A percentile compares a stretch with the other conserved stretches of the same genome.
These are phyloP conservation scores for Penicillium canariense DNA, from an alignment of 495 filamentous ascomycete genomes.

Conservation along the genomic window DNA sequence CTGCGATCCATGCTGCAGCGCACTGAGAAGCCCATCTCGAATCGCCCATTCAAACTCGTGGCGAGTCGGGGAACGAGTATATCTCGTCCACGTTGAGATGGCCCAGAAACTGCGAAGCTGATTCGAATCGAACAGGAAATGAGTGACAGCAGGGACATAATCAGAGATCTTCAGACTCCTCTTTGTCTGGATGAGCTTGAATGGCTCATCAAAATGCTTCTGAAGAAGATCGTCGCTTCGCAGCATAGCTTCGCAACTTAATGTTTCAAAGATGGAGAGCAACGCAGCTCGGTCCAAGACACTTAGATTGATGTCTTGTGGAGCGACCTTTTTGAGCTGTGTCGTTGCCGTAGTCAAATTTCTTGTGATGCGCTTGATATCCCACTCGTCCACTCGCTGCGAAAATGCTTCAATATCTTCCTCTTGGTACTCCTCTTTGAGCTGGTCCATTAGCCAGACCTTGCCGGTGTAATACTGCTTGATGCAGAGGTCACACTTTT, in stretches of 20 bases:
- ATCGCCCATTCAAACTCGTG: constrained; percentile 83
- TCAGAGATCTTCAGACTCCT: constrained; percentile 65
- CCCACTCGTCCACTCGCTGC: constrained; percentile 53
- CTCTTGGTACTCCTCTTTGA: constrained; percentile 61
- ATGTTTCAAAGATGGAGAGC: constrained; percentile 60
- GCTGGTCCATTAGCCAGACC: constrained; percentile 56
- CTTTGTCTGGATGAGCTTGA: constrained; percentile 70
- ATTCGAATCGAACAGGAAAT: constrained; percentile 73
- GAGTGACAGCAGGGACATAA: constrained; percentile 73
- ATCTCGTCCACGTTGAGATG: constrained; percentile 60
- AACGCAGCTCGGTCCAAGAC: constrained; percentile 49
- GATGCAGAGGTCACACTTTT: constrained; percentile 75
- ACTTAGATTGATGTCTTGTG: constrained; percentile 46
- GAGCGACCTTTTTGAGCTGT: constrained; percentile 47
- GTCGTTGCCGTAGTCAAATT: constrained; percentile 52
- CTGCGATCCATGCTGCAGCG: constrained; percentile 37
- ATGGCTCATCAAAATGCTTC: constrained; percentile 70
- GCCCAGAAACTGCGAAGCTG: constrained; percentile 64
- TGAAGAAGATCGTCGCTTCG: constrained; percentile 50
- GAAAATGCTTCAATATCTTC: constrained; percentile 59
- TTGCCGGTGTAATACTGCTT: constrained; percentile 75
- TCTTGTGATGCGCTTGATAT: constrained; percentile 59
- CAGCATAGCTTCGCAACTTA: constrained; percentile 62
- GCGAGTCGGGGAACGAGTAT: constrained; percentile 52
- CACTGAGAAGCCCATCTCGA: constrained; percentile 56